Percentiles rank a stretch among this genome's conserved stretches.
phyloP scores from a whole-genome alignment of 2,329 filamentous ascomycete genomes.

The Helicocarpus griseus region DNA sequence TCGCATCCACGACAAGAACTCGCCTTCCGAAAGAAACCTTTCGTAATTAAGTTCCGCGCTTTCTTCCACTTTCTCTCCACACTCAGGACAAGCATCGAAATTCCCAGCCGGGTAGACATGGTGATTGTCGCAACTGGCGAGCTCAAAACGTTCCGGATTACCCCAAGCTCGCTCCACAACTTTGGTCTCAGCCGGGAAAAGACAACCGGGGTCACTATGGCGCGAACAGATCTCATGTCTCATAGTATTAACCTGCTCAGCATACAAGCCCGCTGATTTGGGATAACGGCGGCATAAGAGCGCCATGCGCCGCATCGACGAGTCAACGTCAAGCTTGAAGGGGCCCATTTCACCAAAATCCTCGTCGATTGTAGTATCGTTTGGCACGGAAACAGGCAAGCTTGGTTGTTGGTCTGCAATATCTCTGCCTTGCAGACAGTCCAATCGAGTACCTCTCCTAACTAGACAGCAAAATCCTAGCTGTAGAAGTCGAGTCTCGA shows the following conservation, averaged over 20 bases:
- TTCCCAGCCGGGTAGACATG: slow-evolving; percentile 13
- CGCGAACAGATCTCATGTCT: neutral
- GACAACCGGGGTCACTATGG: neutral
- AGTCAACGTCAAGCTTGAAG: neutral
- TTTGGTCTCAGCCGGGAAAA: slow-evolving; percentile 8
- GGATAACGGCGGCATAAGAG: slow-evolving; percentile 6
- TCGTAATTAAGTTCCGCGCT: slow-evolving; percentile 4
- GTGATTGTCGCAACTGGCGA: slow-evolving; percentile 8
- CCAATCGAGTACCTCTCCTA: neutral
- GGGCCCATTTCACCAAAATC: neutral
- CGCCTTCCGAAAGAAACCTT: neutral
- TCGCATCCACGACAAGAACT: slow-evolving; percentile 9
- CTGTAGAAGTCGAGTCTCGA: slow-evolving; percentile 17
- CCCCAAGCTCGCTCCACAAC: slow-evolving; percentile 11
- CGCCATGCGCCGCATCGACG: neutral
- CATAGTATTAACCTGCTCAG: neutral
- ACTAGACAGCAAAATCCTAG: slow-evolving; percentile 12
- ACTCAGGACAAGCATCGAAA: slow-evolving; percentile 15
- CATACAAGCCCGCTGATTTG: slow-evolving; percentile 6
- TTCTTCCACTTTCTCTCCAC: slow-evolving; percentile 8
- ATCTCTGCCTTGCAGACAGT: neutral
- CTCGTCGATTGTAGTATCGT: neutral
- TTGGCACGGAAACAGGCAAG: neutral
- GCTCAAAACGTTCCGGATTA: slow-evolving; percentile 4
- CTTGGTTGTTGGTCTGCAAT: neutral